phyloP scores from a whole-genome alignment of 2,329 filamentous ascomycete species.

The Kalaharituber pfeilii region DNA sequence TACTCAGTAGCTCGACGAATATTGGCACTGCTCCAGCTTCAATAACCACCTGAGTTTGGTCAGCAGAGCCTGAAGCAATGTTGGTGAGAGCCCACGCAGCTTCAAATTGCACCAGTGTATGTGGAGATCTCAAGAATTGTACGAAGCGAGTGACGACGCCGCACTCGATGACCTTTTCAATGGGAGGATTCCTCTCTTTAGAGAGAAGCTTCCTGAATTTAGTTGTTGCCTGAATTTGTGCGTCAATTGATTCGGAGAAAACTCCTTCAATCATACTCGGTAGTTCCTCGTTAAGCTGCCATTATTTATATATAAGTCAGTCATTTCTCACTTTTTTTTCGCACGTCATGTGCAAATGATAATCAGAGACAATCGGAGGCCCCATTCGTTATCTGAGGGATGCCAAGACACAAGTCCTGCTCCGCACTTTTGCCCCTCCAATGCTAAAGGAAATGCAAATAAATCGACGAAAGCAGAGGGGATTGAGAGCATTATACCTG shows the following conservation, averaged over 20 bases:
- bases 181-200: constrained; percentile 97
- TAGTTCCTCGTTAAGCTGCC: constrained; percentile 86
- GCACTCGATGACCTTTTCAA: constrained; percentile 98
- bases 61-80: constrained; percentile 91
- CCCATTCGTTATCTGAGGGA: not conserved
- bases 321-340: not conserved
- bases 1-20: constrained; percentile 88
- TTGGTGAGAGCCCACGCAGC: constrained; percentile 98
- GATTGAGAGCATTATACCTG: constrained; percentile 45
- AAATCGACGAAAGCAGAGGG: not conserved
- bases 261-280: constrained; percentile 96
- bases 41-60: constrained; percentile 96
- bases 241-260: constrained; percentile 96
- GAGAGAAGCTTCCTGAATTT: constrained; percentile 96
- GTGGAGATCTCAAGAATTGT: constrained; percentile 91
- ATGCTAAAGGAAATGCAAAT: constrained; percentile 6
- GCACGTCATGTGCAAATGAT: not conserved
- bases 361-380: not conserved
- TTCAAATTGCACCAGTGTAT: constrained; percentile 97
- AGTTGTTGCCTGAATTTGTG: constrained; percentile 91
- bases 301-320: not conserved
- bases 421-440: constrained; percentile 7
- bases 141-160: constrained; percentile 95
- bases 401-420: not conserved
- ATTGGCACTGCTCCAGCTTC: constrained; percentile 96